Percentiles rank a stretch among this genome's conserved stretches.
Evolutionary conservation across 2,329 filamentous ascomycete species (phyloP).

Genomic region (Fusarium compactum): DNA sequence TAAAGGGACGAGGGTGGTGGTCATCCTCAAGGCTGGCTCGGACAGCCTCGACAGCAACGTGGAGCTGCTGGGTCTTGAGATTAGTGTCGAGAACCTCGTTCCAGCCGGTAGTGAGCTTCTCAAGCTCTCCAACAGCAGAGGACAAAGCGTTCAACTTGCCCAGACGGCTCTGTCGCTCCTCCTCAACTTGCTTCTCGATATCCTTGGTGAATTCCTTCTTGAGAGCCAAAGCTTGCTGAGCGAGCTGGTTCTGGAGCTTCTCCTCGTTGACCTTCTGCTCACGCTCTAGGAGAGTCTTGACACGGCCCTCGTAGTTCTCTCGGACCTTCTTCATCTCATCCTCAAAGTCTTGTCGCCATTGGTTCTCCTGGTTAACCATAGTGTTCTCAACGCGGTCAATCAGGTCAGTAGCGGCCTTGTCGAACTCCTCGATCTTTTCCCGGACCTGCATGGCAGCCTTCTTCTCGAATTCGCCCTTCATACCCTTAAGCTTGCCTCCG

Average conservation of each 20-base stretch:
- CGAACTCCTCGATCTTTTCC: conserved; percentile 80
- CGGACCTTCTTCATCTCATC: conserved; percentile 85
- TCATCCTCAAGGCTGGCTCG: conserved; percentile 83
- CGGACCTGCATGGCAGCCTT: conserved; percentile 81
- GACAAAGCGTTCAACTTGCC: conserved; percentile 87
- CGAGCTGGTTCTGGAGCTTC: conserved; percentile 83
- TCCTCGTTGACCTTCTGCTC: conserved; percentile 85
- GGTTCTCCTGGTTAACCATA: conserved; percentile 82
- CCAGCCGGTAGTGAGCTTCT: conserved; percentile 89
- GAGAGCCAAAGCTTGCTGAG: conserved; percentile 90
- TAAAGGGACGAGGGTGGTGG: conserved; percentile 81
- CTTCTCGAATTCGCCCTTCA: conserved; percentile 77
- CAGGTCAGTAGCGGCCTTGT: conserved; percentile 87
- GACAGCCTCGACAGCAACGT: conserved; percentile 94
- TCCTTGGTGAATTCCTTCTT: conserved; percentile 86
- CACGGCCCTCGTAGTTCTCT: conserved; percentile 81
- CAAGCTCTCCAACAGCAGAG: conserved; percentile 81
- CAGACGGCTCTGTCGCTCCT: conserved; percentile 87
- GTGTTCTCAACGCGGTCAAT: conserved; percentile 86
- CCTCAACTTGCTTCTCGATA: conserved; percentile 84
- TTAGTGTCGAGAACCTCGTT: conserved; percentile 91
- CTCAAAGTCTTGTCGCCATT: conserved; percentile 89
- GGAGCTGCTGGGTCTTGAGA: conserved; percentile 93
- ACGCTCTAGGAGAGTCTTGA: conserved; percentile 82
- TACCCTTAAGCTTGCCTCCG: conserved; percentile 78